A percentile compares a stretch with the other conserved stretches of the same genome.
Conservation (phyloP, 1,284 basidiomycete species). For the Entoloma clypeatum region DNA sequence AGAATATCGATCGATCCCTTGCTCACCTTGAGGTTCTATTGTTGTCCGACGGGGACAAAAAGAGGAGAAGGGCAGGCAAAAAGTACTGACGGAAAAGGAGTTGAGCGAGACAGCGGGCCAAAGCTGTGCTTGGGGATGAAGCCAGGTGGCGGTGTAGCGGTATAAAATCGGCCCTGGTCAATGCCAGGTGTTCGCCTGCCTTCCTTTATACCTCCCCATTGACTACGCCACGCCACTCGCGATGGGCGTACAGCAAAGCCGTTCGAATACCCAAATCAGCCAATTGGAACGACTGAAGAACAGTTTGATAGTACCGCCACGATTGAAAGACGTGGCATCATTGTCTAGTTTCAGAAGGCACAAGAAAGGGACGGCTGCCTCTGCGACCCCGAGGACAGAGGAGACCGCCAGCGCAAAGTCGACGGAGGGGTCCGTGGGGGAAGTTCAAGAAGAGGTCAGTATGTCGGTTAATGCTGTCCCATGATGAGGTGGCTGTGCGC, state of each 20-base stretch:
- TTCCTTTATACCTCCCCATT: background rate
- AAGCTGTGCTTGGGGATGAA: too few relatives aligned
- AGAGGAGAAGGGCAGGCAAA: too few relatives aligned
- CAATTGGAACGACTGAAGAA: conserved; percentile 14
- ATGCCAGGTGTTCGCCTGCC: conserved; percentile 2
- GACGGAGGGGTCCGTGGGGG: background rate
- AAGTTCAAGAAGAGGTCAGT: conserved; percentile 9
- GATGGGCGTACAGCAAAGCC: conserved; percentile 28
- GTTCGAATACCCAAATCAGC: conserved; percentile 12
- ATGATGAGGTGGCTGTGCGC: conserved; percentile 20
- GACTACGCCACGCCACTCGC: conserved; percentile 3
- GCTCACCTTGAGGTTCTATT: too few relatives aligned
- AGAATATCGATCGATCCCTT: too few relatives aligned
- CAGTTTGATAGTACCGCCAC: conserved; percentile 15
- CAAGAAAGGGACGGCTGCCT: background rate
- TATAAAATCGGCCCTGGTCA: conserved; percentile 1
- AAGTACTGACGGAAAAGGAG: too few relatives aligned
- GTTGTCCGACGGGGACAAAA: too few relatives aligned
- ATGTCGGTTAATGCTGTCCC: conserved; percentile 5
- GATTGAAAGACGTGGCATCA: conserved; percentile 12
- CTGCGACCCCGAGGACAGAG: background rate
- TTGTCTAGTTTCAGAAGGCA: conserved; percentile 9
- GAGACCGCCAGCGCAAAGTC: background rate
- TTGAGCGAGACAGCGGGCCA: too few relatives aligned
- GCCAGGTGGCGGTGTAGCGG: too few relatives aligned